Conservation (phyloP, 2,329 filamentous ascomycete genomes). For the Aspergillus transmontanensis region DNA sequence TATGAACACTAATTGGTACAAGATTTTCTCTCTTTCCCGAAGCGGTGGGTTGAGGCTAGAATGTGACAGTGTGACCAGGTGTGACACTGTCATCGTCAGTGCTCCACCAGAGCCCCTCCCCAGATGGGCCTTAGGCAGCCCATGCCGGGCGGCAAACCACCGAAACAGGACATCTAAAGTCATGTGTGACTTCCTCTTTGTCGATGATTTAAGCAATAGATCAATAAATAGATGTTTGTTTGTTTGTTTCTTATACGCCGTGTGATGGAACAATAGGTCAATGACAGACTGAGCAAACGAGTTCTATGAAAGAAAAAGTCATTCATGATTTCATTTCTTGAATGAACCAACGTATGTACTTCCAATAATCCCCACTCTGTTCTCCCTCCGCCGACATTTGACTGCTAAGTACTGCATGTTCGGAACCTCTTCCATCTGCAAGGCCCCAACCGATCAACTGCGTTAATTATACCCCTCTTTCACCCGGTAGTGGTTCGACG, state of each 20-base stretch:
- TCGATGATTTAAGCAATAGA: neutral
- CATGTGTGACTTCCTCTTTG: neutral
- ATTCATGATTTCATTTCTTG: neutral
- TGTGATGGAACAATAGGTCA: neutral
- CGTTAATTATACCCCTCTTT: neutral
- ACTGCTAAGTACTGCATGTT: neutral
- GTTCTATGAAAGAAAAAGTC: neutral
- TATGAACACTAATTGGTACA: neutral
- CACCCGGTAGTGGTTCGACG: neutral
- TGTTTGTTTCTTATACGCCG: neutral
- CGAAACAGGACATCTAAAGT: neutral
- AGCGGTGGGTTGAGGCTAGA: neutral
- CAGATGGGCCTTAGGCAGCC: neutral
- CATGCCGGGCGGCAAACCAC: neutral
- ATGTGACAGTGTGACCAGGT: constrained; percentile 1
- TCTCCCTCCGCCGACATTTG: neutral
- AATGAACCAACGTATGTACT: neutral
- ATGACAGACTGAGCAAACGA: neutral
- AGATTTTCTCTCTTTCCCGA: too few species aligned
- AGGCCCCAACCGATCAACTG: neutral
- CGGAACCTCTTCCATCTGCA: neutral
- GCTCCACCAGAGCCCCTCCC: constrained; percentile 13
- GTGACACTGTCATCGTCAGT: constrained; percentile 12
- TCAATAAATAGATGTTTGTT: neutral
- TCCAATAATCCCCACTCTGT: neutral